These are phyloP conservation scores for Collybia mongolica DNA, from an alignment of 768 basidiomycete genomes.

Conservation along the genomic window DNA sequence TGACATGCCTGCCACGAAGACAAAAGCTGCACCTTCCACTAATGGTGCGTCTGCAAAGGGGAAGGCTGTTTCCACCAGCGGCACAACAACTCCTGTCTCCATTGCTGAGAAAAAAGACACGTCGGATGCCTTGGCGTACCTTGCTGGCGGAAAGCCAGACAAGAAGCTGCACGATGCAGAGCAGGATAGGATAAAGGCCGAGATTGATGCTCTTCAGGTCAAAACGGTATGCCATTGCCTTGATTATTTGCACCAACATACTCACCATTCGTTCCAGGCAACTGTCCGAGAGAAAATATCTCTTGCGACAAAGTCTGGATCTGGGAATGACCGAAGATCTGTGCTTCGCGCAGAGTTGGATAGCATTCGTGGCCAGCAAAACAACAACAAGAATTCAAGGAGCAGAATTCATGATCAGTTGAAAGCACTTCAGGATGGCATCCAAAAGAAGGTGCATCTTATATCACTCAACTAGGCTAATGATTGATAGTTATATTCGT, in stretches of 20 bases:
- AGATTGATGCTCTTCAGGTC: conserved; percentile 80
- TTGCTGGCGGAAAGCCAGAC: conserved; percentile 70
- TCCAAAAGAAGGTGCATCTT: conserved; percentile 73
- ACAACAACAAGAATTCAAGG: conserved; percentile 67
- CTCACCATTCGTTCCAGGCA: conserved; percentile 39
- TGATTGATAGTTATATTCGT: conserved; percentile 2
- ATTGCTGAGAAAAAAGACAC: conserved; percentile 42
- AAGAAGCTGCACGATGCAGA: conserved; percentile 82
- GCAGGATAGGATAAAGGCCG: conserved; percentile 76
- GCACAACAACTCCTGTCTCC: conserved; percentile 47
- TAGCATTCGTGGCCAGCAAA: conserved; percentile 73
- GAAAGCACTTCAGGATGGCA: conserved; percentile 70
- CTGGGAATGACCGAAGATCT: conserved; percentile 69
- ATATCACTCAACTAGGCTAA: background rate
- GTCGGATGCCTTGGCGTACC: conserved; percentile 32
- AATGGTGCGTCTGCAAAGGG: conserved; percentile 40
- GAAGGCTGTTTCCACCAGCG: conserved; percentile 45
- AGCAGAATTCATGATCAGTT: conserved; percentile 76
- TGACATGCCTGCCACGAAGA: conserved; percentile 51
- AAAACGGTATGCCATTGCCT: conserved; percentile 65
- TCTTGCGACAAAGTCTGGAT: conserved; percentile 54
- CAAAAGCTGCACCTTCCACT: conserved; percentile 43
- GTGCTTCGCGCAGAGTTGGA: conserved; percentile 82
- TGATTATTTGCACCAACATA: conserved; percentile 4
- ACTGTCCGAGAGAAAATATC: conserved; percentile 76